These are phyloP conservation scores for Antitrichia curtipendula DNA, from an alignment of 225 moss, liverwort and hornwort genomes.

Conservation along the genomic window DNA sequence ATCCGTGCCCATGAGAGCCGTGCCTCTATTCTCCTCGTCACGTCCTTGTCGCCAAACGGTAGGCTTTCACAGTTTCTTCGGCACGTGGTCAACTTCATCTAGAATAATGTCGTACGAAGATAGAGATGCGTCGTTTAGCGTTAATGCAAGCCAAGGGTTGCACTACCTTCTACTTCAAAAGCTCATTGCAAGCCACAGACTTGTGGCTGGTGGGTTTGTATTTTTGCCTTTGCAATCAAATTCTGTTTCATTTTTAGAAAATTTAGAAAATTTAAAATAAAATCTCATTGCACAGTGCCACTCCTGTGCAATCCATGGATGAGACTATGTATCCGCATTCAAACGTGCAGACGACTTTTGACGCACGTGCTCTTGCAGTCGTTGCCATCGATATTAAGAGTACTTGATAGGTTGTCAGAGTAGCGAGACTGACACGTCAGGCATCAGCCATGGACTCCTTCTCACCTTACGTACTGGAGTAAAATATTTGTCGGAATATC, in stretches of 20 bases:
- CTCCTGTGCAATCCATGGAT: too few species aligned
- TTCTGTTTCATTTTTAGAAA: too few species aligned
- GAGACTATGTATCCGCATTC: too few species aligned
- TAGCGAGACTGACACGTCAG: neutral
- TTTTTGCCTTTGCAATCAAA: too few species aligned
- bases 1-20: neutral
- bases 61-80: too few species aligned
- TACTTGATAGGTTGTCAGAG: too few species aligned
- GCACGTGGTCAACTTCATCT: neutral
- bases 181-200: too few species aligned
- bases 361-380: neutral
- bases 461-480: neutral
- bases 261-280: too few species aligned
- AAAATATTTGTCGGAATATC: neutral
- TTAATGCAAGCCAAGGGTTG: neutral
- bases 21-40: neutral
- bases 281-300: neutral
- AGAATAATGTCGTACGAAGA: neutral
- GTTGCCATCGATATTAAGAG: neutral
- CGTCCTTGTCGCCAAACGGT: too few species aligned
- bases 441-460: neutral
- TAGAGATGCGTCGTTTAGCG: too few species aligned
- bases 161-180: neutral
- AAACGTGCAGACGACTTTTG: neutral
- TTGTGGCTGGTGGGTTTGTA: too few species aligned